Evolutionary conservation across 768 basidiomycete genomes (phyloP), one percentile per base, ranked within the genome.

Genomic region (Trametes cinnabarina): DNA sequence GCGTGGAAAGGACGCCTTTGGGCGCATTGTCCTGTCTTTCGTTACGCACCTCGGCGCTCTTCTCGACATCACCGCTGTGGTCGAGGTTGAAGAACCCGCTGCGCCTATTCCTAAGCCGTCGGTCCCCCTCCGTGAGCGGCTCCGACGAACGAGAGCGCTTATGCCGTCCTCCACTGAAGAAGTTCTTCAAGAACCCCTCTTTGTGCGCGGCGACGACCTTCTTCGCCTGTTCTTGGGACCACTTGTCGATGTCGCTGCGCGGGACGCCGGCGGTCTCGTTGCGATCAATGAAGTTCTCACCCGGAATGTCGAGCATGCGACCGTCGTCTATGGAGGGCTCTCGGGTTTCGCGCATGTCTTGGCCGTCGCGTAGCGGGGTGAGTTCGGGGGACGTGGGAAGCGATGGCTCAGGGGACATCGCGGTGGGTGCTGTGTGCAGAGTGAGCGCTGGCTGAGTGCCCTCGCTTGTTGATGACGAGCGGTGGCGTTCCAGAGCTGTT

Each of bases 181-280:
- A 30, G 17, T 30, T 25, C 6, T 26, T 41, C 49, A 65, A 40
- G 39, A 61, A 62, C 15, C 68, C 66, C 20, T 63, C 52, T 25
- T 55, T 78, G 61, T 82, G 79, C 0, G 78, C 74, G 30, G 74
- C 71, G 14, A 81, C 76, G 14, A 83, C 75, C 25, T 74, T 69
- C 5, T 72, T 68, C 0, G 82, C 83, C 50, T 69, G 72, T 20
- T 64, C 56, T 40, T 67, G 68, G 2, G 70, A 69, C 30, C 71
- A 61, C 22, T 71, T 68, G 42, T 76, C 73, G 7, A 75, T 64
- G 39, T 74, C 66, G 39, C 69, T 66, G 12, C 78, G 76, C 0
- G 84, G 84, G 25, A 92, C 69, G 0, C 89, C 89, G 37, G 82
- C 84, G 47, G 77, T 80, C 69, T 92, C 90, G 47, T 78, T 69